These are phyloP conservation scores for Gnomoniopsis sp. DNA, from an alignment of 2,329 filamentous ascomycete genomes.

Conservation along the genomic window DNA sequence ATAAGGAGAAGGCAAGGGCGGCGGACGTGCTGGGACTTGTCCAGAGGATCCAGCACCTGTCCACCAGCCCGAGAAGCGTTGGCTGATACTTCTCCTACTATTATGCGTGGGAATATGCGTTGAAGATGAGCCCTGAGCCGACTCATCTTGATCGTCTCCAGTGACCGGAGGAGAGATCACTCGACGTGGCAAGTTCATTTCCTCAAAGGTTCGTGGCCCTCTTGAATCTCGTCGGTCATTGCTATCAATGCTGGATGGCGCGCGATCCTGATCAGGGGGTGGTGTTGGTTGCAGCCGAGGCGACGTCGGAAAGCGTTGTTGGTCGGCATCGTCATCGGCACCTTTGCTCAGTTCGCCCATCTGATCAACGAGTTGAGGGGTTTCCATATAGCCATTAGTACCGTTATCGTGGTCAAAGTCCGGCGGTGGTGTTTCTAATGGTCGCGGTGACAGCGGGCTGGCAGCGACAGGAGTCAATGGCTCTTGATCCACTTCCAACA, in stretches of 20 bases:
- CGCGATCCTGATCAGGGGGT: background rate
- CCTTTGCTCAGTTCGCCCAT: background rate
- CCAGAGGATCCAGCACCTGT: background rate
- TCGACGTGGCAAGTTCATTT: conserved; percentile 8
- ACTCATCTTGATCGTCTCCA: conserved; percentile 4
- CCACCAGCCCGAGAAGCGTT: conserved; percentile 15
- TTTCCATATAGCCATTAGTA: too few relatives aligned
- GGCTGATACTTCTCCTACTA: conserved; percentile 1
- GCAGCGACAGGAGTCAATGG: conserved; percentile 5
- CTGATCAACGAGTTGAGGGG: background rate
- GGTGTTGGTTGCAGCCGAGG: background rate
- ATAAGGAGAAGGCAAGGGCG: conserved; percentile 13
- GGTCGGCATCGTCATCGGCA: background rate
- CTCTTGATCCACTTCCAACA: background rate
- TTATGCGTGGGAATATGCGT: background rate
- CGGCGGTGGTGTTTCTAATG: conserved; percentile 7
- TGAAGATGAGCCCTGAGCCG: background rate
- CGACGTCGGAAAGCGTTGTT: background rate
- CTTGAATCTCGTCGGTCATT: background rate
- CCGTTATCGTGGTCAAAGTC: background rate
- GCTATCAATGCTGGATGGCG: background rate
- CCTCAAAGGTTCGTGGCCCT: conserved; percentile 11
- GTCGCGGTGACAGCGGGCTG: conserved; percentile 12
- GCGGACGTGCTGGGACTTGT: conserved; percentile 1
- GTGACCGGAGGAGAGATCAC: background rate